A percentile compares a stretch with the other conserved stretches of the same genome.
Evolutionary conservation across 2,329 filamentous ascomycete genomes (phyloP).

Genomic region (Raffaelea arxii): DNA sequence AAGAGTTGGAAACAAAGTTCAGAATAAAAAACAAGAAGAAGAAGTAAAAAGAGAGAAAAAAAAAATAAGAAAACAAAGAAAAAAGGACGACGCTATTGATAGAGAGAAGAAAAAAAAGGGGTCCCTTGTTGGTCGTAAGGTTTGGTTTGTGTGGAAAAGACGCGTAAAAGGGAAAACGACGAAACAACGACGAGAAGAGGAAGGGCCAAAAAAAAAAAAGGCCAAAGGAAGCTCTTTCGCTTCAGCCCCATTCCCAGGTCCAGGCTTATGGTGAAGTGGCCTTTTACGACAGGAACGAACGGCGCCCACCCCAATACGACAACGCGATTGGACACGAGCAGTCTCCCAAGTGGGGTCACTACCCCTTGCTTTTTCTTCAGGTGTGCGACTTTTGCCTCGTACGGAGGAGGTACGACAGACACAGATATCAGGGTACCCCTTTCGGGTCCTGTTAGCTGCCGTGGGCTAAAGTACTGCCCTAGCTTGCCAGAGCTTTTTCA

Average conservation of each 20-base stretch:
- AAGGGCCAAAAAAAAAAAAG: not conserved
- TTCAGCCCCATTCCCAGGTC: not conserved
- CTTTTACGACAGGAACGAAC: not conserved
- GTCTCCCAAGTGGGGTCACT: not conserved
- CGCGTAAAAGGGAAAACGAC: not conserved
- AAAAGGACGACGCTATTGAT: not conserved
- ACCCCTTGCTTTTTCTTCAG: not conserved
- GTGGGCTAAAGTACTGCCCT: too few species aligned
- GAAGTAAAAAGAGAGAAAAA: not conserved
- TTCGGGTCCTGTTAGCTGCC: too few species aligned
- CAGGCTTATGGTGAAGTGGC: not conserved
- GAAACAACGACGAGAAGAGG: not conserved
- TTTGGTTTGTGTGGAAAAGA: not conserved
- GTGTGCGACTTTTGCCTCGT: too few species aligned
- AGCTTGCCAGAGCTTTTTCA: too few species aligned
- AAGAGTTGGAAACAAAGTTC: not conserved
- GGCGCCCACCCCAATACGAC: not conserved
- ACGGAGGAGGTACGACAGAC: too few species aligned
- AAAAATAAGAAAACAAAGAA: slow-evolving; percentile 1
- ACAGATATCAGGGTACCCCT: too few species aligned
- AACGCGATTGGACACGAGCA: not conserved
- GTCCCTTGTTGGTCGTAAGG: not conserved
- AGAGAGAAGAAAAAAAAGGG: not conserved
- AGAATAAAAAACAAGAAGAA: not conserved
- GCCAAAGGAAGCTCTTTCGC: too few species aligned